Evolutionary conservation across 106 monocot species (phyloP).

Genomic region (Agapanthus africanus): DNA sequence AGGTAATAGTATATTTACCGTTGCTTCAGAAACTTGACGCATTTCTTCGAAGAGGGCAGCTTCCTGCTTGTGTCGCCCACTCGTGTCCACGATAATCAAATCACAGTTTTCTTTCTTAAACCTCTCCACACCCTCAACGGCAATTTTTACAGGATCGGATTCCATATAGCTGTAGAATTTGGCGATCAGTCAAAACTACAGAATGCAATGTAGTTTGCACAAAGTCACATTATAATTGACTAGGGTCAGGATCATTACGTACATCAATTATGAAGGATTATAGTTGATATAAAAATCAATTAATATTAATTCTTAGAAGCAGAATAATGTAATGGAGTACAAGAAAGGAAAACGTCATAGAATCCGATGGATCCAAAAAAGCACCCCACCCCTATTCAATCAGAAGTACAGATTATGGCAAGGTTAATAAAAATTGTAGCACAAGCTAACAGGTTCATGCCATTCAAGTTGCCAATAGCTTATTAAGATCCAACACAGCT

Average conservation of each 20-base stretch:
- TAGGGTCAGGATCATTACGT: neutral
- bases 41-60: constrained; percentile 98
- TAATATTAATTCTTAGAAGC: neutral
- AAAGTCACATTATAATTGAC: too few species aligned
- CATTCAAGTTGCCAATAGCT: neutral
- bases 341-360: neutral
- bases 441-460: neutral
- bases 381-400: neutral
- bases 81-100: constrained; percentile 93
- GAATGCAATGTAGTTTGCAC: too few species aligned
- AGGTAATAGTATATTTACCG: constrained; percentile 31
- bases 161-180: constrained; percentile 74
- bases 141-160: constrained; percentile 99
- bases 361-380: neutral
- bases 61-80: constrained; percentile 96
- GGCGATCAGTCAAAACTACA: neutral
- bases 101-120: constrained; percentile 97
- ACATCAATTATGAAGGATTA: neutral
- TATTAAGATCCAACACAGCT: neutral
- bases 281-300: too few species aligned
- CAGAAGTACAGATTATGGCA: neutral
- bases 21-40: constrained; percentile 94
- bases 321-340: neutral
- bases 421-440: neutral
- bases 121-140: constrained; percentile 90